Evolutionary conservation across 192 early-diverging fungal species (phyloP), one percentile per base, ranked within the genome.

Genomic region (Podila verticillata): DNA sequence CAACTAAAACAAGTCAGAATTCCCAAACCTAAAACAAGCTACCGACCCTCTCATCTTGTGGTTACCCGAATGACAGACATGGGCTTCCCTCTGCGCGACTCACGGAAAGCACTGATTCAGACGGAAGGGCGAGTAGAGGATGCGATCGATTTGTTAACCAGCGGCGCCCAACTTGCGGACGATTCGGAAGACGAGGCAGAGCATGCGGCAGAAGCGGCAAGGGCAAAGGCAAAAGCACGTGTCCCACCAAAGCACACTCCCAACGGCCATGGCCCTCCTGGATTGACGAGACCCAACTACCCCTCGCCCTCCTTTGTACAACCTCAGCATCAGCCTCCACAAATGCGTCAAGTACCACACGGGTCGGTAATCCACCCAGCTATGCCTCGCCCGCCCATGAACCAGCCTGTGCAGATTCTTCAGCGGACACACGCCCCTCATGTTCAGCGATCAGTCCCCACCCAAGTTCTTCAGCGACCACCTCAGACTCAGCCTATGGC

Each of bases 121-220:
- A 79, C 75, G 17, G 67, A 71, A 35, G 75, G 75, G 51, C 36
- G 65, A 6, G 75, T 79, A 7, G 75, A 79, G 36, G 75, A 79
- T 72, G 75, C 75, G 10, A 79, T 79, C 39, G 75, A 79, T 36
- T 63, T 79, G 58, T 26, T 79, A 32, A 79, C 75, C 9, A 79
- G 69, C 48, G 69, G 75, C 1, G 69, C 75, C 22, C 69, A 67
- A 26, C 61, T 79, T 20, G 75, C 75, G 0, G 75, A 79, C 48
- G 75, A 79, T 29, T 79, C 75, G 17, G 75, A 79, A n/a, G 75
- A 79, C 36, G 75, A 79, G 54, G 67, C 69, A 29, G 75, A 79
- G 39, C 59, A 48, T 12, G 75, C 75, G 24, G 75, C 75, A 1
- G 75, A 79, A 62, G 72, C 28, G 32, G 75, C 65, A 31, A 66